Conservation (phyloP, 169 alveolate genomes). For the Eimeria mitis region DNA sequence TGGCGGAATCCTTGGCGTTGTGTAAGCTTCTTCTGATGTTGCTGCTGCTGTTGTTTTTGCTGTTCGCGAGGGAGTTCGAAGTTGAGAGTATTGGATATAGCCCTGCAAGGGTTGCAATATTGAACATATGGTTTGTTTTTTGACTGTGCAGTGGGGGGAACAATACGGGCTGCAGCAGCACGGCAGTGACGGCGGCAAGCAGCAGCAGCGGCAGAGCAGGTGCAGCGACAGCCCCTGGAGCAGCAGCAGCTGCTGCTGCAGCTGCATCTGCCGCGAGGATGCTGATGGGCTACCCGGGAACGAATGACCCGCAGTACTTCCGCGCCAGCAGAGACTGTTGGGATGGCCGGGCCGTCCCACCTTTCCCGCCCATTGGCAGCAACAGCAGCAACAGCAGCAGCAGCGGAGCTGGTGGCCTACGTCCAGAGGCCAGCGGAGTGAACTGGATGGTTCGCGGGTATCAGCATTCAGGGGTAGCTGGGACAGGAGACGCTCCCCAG, state of each 20-base stretch:
- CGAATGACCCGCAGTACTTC: slow-evolving; percentile 61
- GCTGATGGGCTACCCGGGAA: slow-evolving; percentile 47
- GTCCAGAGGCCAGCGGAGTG: slow-evolving; percentile 52
- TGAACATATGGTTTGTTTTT: neutral
- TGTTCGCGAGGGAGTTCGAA: neutral
- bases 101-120: neutral
- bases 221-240: slow-evolving; percentile 28
- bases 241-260: slow-evolving; percentile 59
- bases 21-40: slow-evolving; percentile 11
- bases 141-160: slow-evolving; percentile 31
- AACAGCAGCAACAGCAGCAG: slow-evolving; percentile 74
- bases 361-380: slow-evolving; percentile 63
- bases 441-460: slow-evolving; percentile 54
- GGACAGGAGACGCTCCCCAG: slow-evolving; percentile 18
- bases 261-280: slow-evolving; percentile 55
- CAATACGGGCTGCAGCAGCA: slow-evolving; percentile 65
- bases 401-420: slow-evolving; percentile 27
- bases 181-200: slow-evolving; percentile 72
- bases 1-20: slow-evolving; percentile 9
- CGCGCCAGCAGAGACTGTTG: slow-evolving; percentile 43
- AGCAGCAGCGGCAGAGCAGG: slow-evolving; percentile 69
- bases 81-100: neutral
- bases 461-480: slow-evolving; percentile 1
- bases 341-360: slow-evolving; percentile 43
- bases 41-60: slow-evolving; percentile 15